Base-by-base conservation (phyloP, 1,284 basidiomycete genomes). In the Ganoderma boninense region DNA sequence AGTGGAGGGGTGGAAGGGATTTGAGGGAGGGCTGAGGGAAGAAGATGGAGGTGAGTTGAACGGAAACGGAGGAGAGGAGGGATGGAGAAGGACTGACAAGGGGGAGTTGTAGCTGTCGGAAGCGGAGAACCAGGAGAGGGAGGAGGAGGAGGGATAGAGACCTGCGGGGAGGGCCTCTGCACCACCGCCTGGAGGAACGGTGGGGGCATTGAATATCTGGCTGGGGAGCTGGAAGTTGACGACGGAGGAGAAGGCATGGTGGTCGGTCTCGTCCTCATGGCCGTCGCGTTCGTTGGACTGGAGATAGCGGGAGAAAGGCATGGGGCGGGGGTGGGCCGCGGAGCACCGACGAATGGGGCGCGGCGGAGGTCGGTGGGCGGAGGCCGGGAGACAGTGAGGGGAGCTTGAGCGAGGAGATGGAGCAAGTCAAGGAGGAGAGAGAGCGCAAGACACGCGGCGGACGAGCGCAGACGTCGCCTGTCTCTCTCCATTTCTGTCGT, bases 111-210 rank as follows among this genome's bases (percentile, higher is more conserved):
- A 79, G 76, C 77, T 84, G 70, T 86, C 86, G 14, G 81, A 70
- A 62, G 87, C 82, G 89, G 89, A 90, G 13, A 82, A 76, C n/a
- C 83, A 83, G 66, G 79, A 76, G 56, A 80, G 71, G 16, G 80
- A 75, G 70, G 78, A 73, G 69, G 80, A 65, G 72, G 76, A 76
- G 52, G 79, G 79, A 52, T 86, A 79, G 66, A 87, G 79, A 49
- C 86, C 83, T 8, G 83, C 81, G 1, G 89, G 86, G 20, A 92
- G 76, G 13, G 91, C 87, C 78, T 93, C 92, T 14, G 89, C 91
- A 60, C 92, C 91, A 44, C 92, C 91, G n/a, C 90, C 91, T 5
- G 85, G 87, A 2, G 89, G 89, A 35, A 93, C 84, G 10, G 86
- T 85, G 16, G 90, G 88, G 0, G 86, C 82, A 4, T 85, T 85